Evolutionary conservation across 2,329 filamentous ascomycete genomes (phyloP).

Genomic region (Huntiella decipiens): DNA sequence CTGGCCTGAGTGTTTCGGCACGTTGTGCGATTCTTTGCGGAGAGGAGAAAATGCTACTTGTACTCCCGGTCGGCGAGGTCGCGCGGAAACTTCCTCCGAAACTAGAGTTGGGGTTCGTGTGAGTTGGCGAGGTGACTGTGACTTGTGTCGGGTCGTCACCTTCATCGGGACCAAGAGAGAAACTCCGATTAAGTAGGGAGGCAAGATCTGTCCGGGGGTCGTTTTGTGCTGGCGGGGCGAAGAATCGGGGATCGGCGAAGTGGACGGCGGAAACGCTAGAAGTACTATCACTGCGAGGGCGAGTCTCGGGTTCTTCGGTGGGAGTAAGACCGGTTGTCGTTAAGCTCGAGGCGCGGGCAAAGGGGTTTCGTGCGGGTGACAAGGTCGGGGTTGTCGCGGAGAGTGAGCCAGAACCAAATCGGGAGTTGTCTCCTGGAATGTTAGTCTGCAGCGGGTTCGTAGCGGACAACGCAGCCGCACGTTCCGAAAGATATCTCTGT

Average conservation of each 20-base stretch:
- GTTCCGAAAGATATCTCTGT: conserved; percentile 8
- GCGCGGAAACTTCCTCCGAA: not conserved
- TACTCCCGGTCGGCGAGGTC: conserved; percentile 5
- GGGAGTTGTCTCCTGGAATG: not conserved
- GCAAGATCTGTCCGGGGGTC: conserved; percentile 21
- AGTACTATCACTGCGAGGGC: not conserved
- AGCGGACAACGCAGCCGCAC: conserved; percentile 5
- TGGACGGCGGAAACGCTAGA: conserved; percentile 14
- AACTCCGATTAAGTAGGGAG: conserved; percentile 20
- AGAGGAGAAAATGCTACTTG: conserved; percentile 7
- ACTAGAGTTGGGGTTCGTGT: not conserved
- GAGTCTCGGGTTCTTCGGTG: not conserved
- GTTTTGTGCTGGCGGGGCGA: conserved; percentile 17
- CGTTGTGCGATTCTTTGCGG: conserved; percentile 6
- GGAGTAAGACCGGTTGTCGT: not conserved
- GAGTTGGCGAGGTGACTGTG: not conserved
- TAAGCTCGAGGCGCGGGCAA: not conserved
- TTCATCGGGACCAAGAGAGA: conserved; percentile 16
- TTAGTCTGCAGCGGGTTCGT: conserved; percentile 4
- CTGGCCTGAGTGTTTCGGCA: not conserved
- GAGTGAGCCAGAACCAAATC: not conserved
- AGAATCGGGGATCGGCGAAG: conserved; percentile 38
- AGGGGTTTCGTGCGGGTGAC: conserved; percentile 2
- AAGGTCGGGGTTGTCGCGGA: not conserved
- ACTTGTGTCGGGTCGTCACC: not conserved